Evolutionary conservation across 2,329 filamentous ascomycete species (phyloP).

Genomic region (Pseudocercospora vitis): DNA sequence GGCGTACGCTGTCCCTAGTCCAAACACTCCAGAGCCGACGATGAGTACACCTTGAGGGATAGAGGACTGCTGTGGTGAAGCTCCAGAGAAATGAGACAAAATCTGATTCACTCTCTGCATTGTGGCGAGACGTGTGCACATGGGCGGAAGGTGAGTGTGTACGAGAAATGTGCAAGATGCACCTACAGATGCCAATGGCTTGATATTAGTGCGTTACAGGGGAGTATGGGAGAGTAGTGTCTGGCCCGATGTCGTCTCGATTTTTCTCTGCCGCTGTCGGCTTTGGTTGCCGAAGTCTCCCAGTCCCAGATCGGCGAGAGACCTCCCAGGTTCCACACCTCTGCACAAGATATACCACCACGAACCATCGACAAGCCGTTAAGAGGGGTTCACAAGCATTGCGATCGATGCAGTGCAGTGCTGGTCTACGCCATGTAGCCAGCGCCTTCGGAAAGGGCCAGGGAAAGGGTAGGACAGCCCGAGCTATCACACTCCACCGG

Average conservation of each 20-base stretch:
- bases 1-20: slow-evolving; percentile 66
- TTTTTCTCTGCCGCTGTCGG: background rate
- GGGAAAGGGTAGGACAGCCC: no score
- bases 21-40: slow-evolving; percentile 56
- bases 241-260: background rate
- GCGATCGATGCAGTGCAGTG: slow-evolving; percentile 25
- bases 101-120: slow-evolving; percentile 18
- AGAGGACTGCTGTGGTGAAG: slow-evolving; percentile 7
- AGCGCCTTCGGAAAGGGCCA: slow-evolving; percentile 13
- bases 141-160: background rate
- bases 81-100: slow-evolving; percentile 12
- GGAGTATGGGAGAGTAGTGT: background rate
- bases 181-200: background rate
- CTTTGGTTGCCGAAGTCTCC: background rate
- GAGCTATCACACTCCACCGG: no score
- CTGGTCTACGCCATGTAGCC: slow-evolving; percentile 27
- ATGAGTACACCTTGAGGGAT: slow-evolving; percentile 49
- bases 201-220: background rate
- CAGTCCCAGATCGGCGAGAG: background rate
- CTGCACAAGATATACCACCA: no score
- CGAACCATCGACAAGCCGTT: no score
- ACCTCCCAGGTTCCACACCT: no score
- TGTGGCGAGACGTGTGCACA: background rate
- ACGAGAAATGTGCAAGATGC: background rate
- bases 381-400: slow-evolving; percentile 4